A percentile compares a stretch with the other conserved stretches of the same genome.
Evolutionary conservation across 345 rosid species (phyloP).

Genomic region (Salix suchowensis): DNA sequence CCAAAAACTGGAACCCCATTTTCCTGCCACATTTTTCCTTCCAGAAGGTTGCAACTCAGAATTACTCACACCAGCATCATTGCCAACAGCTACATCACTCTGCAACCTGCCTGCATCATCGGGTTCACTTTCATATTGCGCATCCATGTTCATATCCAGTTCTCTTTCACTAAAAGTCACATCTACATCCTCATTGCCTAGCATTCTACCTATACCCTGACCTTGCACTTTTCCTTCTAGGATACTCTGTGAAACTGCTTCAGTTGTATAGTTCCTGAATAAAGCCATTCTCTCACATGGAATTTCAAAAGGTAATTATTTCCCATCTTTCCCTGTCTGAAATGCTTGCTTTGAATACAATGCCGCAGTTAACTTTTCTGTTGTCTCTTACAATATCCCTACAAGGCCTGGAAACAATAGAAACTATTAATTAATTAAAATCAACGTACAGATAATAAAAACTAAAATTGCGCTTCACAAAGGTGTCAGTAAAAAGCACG

Average conservation of each 20-base stretch:
- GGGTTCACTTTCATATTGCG: slow-evolving; percentile 63
- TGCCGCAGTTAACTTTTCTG: slow-evolving; percentile 6
- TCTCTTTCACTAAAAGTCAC: slow-evolving; percentile 54
- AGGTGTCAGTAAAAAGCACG: background rate
- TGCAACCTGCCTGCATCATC: slow-evolving; percentile 46
- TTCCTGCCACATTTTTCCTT: slow-evolving; percentile 63
- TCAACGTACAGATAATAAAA: background rate
- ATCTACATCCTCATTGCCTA: slow-evolving; percentile 44
- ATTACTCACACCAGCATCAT: slow-evolving; percentile 35
- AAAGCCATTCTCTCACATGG: slow-evolving; percentile 81
- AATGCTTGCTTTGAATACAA: background rate
- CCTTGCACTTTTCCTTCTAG: slow-evolving; percentile 61
- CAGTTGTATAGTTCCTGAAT: slow-evolving; percentile 63
- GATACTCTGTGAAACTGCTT: slow-evolving; percentile 47
- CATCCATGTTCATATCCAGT: slow-evolving; percentile 71
- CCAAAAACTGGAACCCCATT: slow-evolving; percentile 98
- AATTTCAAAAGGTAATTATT: slow-evolving; percentile 16
- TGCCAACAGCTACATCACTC: slow-evolving; percentile 32
- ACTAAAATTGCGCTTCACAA: background rate
- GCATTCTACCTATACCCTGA: slow-evolving; percentile 37
- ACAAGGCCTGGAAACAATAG: slow-evolving; percentile 17
- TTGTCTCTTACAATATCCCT: slow-evolving; percentile 12
- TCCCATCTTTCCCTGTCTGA: slow-evolving; percentile 1
- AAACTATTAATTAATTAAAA: background rate
- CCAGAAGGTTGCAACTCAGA: slow-evolving; percentile 53